Percentiles rank a stretch among this genome's conserved stretches.
These are phyloP conservation scores for Lipomyces sp. DNA, from an alignment of 805 yeast species.

Conservation along the genomic window DNA sequence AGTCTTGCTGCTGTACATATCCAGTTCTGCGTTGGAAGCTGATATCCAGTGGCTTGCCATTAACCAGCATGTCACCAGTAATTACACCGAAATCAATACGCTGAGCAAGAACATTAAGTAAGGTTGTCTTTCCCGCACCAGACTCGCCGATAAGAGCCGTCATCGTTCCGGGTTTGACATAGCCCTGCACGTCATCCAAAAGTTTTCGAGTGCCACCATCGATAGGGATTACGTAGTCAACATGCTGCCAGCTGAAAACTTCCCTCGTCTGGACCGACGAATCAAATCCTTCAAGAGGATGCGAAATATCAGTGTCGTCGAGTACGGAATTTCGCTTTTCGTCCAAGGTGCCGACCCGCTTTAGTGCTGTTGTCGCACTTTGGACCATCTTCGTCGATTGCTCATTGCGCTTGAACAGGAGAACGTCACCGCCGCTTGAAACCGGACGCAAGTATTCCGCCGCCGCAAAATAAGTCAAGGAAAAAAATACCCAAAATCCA, in stretches of 20 bases:
- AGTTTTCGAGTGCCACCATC: conserved; percentile 58
- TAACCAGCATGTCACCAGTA: conserved; percentile 68
- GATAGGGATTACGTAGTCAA: conserved; percentile 63
- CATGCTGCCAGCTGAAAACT: conserved; percentile 73
- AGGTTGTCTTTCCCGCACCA: conserved; percentile 76
- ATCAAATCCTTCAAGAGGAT: not conserved
- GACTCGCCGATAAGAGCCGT: conserved; percentile 74
- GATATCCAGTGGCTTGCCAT: conserved; percentile 58
- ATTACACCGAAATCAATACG: conserved; percentile 69
- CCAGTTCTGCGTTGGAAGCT: conserved; percentile 76
- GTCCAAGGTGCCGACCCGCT: not conserved
- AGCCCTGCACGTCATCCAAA: conserved; percentile 66
- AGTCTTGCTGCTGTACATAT: conserved; percentile 76
- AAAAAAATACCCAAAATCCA: conserved; percentile 50
- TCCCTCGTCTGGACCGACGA: conserved; percentile 59
- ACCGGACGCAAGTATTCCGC: conserved; percentile 1
- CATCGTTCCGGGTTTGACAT: conserved; percentile 78
- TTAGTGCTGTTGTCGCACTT: not conserved
- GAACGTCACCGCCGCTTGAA: conserved; percentile 4
- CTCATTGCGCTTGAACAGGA: conserved; percentile 3
- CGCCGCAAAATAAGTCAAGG: conserved; percentile 41
- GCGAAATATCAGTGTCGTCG: not conserved
- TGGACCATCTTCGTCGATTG: not conserved
- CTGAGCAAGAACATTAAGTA: conserved; percentile 67
- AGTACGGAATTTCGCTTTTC: not conserved